Percentiles rank a stretch among this genome's conserved stretches.
These are phyloP conservation scores for Helenozyma baotianmanensis DNA, from an alignment of 805 yeast species.

Conservation along the genomic window DNA sequence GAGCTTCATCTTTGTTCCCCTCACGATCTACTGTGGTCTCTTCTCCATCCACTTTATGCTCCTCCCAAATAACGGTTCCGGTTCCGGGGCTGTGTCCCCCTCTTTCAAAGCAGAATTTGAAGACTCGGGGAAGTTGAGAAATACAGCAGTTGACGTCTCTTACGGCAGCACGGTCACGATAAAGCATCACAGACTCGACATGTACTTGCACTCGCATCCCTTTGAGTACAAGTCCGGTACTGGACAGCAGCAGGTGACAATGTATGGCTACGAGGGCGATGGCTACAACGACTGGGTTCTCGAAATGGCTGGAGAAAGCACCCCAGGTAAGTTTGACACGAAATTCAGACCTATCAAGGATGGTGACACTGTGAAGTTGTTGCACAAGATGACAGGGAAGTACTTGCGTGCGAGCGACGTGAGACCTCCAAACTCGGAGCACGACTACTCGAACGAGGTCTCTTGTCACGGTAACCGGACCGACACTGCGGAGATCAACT, in stretches of 20 bases:
- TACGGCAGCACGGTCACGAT: slow-evolving; percentile 70
- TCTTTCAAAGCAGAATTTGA: slow-evolving; percentile 58
- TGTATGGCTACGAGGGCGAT: slow-evolving; percentile 57
- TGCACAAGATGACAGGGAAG: slow-evolving; percentile 64
- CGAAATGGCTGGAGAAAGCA: slow-evolving; percentile 38
- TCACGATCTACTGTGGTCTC: slow-evolving; percentile 49
- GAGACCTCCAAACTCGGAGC: slow-evolving; percentile 86
- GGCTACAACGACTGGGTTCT: slow-evolving; percentile 70
- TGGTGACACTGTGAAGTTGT: slow-evolving; percentile 58
- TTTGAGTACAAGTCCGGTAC: slow-evolving; percentile 61
- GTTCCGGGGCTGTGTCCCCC: slow-evolving; percentile 61
- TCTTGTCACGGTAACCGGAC: slow-evolving; percentile 58
- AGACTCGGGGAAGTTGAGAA: slow-evolving; percentile 31
- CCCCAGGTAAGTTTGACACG: slow-evolving; percentile 36
- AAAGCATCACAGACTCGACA: slow-evolving; percentile 67
- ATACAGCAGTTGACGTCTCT: slow-evolving; percentile 59
- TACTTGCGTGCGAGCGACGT: slow-evolving; percentile 65
- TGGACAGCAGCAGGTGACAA: slow-evolving; percentile 73
- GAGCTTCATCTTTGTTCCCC: slow-evolving; percentile 51
- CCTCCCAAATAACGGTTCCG: slow-evolving; percentile 49
- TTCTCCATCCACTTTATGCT: slow-evolving; percentile 54
- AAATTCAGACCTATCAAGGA: slow-evolving; percentile 39
- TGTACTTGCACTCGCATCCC: slow-evolving; percentile 77
- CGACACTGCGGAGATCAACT: slow-evolving; percentile 61
- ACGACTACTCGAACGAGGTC: slow-evolving; percentile 85